Evolutionary conservation across 2,329 filamentous ascomycete genomes (phyloP).

Genomic region (Cercospora janseana): DNA sequence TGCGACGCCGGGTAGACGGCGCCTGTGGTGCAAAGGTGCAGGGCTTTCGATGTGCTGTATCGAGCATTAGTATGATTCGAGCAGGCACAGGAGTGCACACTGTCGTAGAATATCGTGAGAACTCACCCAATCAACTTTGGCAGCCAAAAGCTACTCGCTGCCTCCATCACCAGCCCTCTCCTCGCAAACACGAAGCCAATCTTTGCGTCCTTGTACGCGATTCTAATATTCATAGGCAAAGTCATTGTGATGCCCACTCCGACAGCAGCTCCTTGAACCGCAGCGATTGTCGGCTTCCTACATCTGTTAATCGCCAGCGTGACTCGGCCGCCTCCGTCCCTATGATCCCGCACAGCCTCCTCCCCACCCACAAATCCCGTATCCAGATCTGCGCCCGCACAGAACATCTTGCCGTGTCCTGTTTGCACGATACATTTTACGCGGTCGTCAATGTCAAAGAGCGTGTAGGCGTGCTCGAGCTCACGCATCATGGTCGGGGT

Average conservation of each 20-base stretch:
- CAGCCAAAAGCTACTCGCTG: slow-evolving; percentile 68
- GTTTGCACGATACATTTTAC: slow-evolving; percentile 58
- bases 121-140: slow-evolving; percentile 63
- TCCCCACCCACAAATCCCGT: slow-evolving; percentile 49
- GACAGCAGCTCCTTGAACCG: slow-evolving; percentile 56
- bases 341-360: slow-evolving; percentile 49
- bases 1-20: slow-evolving; percentile 53
- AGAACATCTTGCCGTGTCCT: slow-evolving; percentile 52
- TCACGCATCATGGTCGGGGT: slow-evolving; percentile 63
- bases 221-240: slow-evolving; percentile 56
- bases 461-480: slow-evolving; percentile 54
- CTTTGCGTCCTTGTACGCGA: slow-evolving; percentile 57
- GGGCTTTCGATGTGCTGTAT: slow-evolving; percentile 52
- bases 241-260: slow-evolving; percentile 61
- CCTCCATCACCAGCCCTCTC: slow-evolving; percentile 70
- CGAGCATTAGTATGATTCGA: slow-evolving; percentile 8
- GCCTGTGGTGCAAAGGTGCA: slow-evolving; percentile 67
- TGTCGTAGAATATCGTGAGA: neutral
- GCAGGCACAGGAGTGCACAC: no score
- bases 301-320: slow-evolving; percentile 57
- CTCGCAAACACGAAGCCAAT: slow-evolving; percentile 73
- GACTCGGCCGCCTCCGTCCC: slow-evolving; percentile 52
- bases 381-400: slow-evolving; percentile 58
- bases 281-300: slow-evolving; percentile 57
- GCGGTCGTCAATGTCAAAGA: slow-evolving; percentile 55